Conservation (phyloP, 2,329 filamentous ascomycete species). For the Fusarium mangiferae region DNA sequence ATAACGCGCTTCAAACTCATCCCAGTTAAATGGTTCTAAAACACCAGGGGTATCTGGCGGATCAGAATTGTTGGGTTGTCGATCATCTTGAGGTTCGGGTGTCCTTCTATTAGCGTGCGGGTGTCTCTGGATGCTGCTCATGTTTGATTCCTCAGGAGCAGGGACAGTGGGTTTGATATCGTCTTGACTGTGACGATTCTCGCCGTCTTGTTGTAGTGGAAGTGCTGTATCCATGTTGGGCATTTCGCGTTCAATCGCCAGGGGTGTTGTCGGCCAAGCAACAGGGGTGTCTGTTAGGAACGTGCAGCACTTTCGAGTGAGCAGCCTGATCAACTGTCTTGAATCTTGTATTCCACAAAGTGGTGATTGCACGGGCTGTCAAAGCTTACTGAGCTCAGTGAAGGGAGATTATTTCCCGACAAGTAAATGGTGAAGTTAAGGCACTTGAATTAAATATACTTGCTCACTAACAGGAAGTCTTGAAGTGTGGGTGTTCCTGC, state of each 20-base stretch:
- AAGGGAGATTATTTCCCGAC: not conserved
- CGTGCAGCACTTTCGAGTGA: constrained; percentile 8
- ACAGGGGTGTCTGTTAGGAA: constrained; percentile 25
- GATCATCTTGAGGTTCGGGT: constrained; percentile 52
- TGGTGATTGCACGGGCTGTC: not conserved
- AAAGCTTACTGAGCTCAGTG: not conserved
- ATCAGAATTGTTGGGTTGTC: constrained; percentile 46
- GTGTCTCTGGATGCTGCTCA: constrained; percentile 36
- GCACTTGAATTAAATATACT: not conserved
- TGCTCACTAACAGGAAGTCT: constrained; percentile 7
- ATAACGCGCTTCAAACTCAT: constrained; percentile 77
- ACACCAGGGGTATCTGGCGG: constrained; percentile 63
- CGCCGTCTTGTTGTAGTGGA: constrained; percentile 28
- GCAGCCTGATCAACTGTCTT: not conserved
- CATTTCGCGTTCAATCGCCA: constrained; percentile 17
- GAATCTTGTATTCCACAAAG: not conserved
- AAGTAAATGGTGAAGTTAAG: not conserved
- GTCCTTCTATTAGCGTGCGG: constrained; percentile 45
- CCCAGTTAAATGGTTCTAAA: constrained; percentile 76
- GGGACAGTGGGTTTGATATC: constrained; percentile 17
- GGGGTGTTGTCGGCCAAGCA: constrained; percentile 37
- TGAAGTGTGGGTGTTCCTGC: constrained; percentile 13
- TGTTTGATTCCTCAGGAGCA: constrained; percentile 28
- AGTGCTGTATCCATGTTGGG: constrained; percentile 34
- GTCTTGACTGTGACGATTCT: constrained; percentile 25